phyloP scores from a whole-genome alignment of 1,139 yeast species.

The Suhomyces ambrosiae region DNA sequence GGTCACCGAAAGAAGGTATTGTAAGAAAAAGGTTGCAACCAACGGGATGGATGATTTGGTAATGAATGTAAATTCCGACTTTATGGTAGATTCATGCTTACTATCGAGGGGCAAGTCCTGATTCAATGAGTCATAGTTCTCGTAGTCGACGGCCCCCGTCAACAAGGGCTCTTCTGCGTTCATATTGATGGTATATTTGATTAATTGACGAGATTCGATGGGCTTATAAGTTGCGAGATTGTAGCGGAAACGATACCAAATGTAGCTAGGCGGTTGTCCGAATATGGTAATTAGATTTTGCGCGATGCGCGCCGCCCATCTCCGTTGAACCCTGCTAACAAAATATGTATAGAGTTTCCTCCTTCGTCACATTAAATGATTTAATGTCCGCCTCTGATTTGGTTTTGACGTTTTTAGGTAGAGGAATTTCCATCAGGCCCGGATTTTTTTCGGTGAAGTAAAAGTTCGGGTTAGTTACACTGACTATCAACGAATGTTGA shows the following conservation, averaged over 20 bases:
- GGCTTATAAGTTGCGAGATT: conserved; percentile 1
- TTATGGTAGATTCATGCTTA: conserved; percentile 7
- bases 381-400: conserved; percentile 3
- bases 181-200: conserved; percentile 18
- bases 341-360: conserved; percentile 7
- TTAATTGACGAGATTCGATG: not conserved
- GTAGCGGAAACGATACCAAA: not conserved
- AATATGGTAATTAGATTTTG: conserved; percentile 1
- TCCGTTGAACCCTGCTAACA: too few species aligned
- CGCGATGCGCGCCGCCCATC: conserved; percentile 5
- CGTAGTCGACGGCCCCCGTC: conserved; percentile 28
- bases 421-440: conserved; percentile 17
- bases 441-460: conserved; percentile 14
- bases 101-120: conserved; percentile 14
- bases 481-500: conserved; percentile 6
- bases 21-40: conserved; percentile 36
- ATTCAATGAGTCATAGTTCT: conserved; percentile 21
- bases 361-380: conserved; percentile 4
- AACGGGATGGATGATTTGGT: conserved; percentile 36
- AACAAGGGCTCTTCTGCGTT: conserved; percentile 37
- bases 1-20: conserved; percentile 35
- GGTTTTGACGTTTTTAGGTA: conserved; percentile 13
- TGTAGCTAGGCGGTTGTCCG: conserved; percentile 4
- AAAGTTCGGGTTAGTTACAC: conserved; percentile 5
- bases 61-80: conserved; percentile 33